Evolutionary conservation across 148 eudicot species (phyloP), one percentile per base, ranked within the genome.

Genomic region (Camellia lanceoleosa): DNA sequence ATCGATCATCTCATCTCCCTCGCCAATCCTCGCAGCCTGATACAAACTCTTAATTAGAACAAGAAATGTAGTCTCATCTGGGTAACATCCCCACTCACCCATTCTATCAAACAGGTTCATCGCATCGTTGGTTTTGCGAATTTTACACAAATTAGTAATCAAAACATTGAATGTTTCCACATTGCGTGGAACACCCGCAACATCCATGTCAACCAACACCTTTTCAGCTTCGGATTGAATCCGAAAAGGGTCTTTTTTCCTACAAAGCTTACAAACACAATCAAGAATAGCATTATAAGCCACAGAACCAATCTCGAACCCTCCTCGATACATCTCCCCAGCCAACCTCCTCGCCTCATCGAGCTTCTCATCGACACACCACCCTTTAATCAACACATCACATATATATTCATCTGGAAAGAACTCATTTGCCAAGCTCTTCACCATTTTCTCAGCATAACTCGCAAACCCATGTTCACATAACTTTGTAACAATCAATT

Each of bases 1-100:
- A 81, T 92, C 98, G 80, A 96, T 89, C 98, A 96, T 92, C 76
- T 92, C 97, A 78, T 94, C 98, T 14, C 98, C 99, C 75, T 96
- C 99, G 4, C 94, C 97, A 47, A 91, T 66, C 85, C 98, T 90
- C 0, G 94, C 98, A 67, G 98, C 97, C 88, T 94, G 98, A 88
- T 94, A 96, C 78, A 96, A 82, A 81, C 99, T 94, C 87, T 79
- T 89, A 14, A 87, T 92, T 30, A 96, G 68, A 19, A 90, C 88
- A 87, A 94, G 88, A 84, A 90, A 92, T 3, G 95, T 94, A 0
- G 87, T 87, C 2, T 87, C 95, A 85, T 93, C 2, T 97, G 95
- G 52, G 67, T 77, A 77, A 88, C 97, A 91, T 18, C 95, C 97
- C 98, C 99, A 92, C 69, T 92, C 98, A 10, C 98, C 91, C 98